Evolutionary conservation across 345 rosid genomes (phyloP).

Genomic region (Bruguiera sexangula): DNA sequence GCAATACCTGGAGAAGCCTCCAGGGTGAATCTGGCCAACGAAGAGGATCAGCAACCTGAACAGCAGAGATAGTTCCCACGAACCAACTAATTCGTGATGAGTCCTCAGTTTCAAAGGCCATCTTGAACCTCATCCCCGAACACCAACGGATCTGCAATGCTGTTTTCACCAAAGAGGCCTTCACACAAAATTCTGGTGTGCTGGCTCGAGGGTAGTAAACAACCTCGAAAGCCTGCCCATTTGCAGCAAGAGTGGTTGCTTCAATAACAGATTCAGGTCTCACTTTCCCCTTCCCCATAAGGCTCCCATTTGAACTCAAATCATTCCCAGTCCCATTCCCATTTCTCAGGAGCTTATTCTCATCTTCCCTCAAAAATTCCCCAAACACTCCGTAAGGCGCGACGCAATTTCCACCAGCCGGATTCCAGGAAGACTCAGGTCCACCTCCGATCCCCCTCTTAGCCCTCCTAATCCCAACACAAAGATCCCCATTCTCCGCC

Average conservation of each 20-base stretch:
- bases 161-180: constrained; percentile 25
- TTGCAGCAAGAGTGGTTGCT: constrained; percentile 23
- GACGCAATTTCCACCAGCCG: constrained; percentile 37
- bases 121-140: constrained; percentile 31
- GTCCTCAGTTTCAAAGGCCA: constrained; percentile 32
- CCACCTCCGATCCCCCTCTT: constrained; percentile 50
- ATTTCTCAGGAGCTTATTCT: constrained; percentile 40
- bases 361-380: constrained; percentile 53
- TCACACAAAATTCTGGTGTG: constrained; percentile 29
- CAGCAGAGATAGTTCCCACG: constrained; percentile 31
- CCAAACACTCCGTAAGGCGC: constrained; percentile 50
- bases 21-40: constrained; percentile 92
- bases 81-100: constrained; percentile 31
- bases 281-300: constrained; percentile 20
- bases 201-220: constrained; percentile 31
- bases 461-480: constrained; percentile 87
- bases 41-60: constrained; percentile 62
- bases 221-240: constrained; percentile 27
- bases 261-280: constrained; percentile 23
- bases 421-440: constrained; percentile 43
- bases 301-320: constrained; percentile 20
- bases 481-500: constrained; percentile 83
- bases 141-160: constrained; percentile 33
- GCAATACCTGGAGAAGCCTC: constrained; percentile 83
- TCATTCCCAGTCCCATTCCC: constrained; percentile 13